phyloP scores from a whole-genome alignment of 805 yeast genomes.

The Barnettozyma sp. region DNA sequence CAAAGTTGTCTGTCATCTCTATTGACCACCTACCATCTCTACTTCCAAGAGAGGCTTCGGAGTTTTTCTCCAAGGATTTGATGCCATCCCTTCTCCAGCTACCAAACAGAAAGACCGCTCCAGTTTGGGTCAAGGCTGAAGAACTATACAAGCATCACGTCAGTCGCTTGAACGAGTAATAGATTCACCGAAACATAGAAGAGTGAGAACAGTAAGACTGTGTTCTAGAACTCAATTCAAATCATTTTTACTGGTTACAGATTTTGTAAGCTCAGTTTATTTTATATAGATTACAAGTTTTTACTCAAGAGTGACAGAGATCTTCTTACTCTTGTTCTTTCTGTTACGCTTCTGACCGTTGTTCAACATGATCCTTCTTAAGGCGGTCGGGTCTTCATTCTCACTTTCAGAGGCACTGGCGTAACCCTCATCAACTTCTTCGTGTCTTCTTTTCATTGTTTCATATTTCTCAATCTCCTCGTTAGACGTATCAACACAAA shows the following conservation, averaged over 20 bases:
- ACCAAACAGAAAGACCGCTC: constrained; percentile 73
- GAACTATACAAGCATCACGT: constrained; percentile 79
- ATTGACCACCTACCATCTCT: constrained; percentile 95
- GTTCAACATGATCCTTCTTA: constrained; percentile 45
- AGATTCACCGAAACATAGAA: no score
- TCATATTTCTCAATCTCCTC: constrained; percentile 71
- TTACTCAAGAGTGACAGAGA: constrained; percentile 52
- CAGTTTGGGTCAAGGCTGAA: constrained; percentile 91
- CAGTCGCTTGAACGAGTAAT: constrained; percentile 51
- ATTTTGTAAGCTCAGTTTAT: no score
- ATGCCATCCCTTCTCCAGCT: constrained; percentile 83
- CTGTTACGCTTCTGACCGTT: constrained; percentile 31
- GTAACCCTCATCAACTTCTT: constrained; percentile 28
- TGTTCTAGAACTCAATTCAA: no score
- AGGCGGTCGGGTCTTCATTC: constrained; percentile 66
- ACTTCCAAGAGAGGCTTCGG: constrained; percentile 96
- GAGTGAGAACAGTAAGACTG: no score
- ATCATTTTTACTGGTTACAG: no score
- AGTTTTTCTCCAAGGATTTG: constrained; percentile 79
- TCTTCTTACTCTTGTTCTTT: constrained; percentile 37
- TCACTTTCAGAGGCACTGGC: constrained; percentile 61
- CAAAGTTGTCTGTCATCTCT: constrained; percentile 84
- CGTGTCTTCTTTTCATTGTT: constrained; percentile 56
- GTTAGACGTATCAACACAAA: constrained; percentile 70
- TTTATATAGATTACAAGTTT: no score